phyloP scores from a whole-genome alignment of 768 basidiomycete species.

The Tulasnella sp. region DNA sequence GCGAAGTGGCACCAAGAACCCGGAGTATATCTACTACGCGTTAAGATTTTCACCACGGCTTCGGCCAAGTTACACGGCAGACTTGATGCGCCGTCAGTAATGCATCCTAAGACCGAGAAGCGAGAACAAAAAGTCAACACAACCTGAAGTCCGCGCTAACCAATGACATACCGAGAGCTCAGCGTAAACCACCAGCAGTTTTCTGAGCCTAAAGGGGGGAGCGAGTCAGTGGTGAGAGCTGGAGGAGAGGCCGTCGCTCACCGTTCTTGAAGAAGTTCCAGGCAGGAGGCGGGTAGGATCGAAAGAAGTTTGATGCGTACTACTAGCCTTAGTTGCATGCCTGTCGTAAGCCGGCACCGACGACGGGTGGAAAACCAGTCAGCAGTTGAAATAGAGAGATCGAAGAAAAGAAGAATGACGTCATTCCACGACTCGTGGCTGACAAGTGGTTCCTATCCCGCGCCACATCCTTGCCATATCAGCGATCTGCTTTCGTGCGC shows the following conservation, averaged over 20 bases:
- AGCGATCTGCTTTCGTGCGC: no score
- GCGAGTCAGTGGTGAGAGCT: neutral
- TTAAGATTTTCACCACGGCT: neutral
- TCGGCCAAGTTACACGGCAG: neutral
- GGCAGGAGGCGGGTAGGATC: no score
- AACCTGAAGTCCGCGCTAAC: neutral
- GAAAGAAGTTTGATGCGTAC: no score
- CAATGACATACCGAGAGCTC: neutral
- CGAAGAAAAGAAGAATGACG: no score
- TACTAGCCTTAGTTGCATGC: no score
- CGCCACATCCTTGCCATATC: no score
- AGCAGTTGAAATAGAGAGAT: no score
- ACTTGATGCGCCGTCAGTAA: neutral
- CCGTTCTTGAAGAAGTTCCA: neutral
- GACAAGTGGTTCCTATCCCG: no score
- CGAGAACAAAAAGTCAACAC: neutral
- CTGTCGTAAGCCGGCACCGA: no score
- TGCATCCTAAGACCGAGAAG: neutral
- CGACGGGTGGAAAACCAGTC: no score
- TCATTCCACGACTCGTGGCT: no score
- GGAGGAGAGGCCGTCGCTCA: neutral
- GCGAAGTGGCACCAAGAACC: neutral
- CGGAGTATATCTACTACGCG: neutral
- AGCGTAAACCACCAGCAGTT: neutral
- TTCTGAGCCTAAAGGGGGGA: neutral